Percentiles rank a stretch among this genome's conserved stretches.
Evolutionary conservation across 352 stramenopile genomes (phyloP).

Genomic region (Phytophthora sp.): DNA sequence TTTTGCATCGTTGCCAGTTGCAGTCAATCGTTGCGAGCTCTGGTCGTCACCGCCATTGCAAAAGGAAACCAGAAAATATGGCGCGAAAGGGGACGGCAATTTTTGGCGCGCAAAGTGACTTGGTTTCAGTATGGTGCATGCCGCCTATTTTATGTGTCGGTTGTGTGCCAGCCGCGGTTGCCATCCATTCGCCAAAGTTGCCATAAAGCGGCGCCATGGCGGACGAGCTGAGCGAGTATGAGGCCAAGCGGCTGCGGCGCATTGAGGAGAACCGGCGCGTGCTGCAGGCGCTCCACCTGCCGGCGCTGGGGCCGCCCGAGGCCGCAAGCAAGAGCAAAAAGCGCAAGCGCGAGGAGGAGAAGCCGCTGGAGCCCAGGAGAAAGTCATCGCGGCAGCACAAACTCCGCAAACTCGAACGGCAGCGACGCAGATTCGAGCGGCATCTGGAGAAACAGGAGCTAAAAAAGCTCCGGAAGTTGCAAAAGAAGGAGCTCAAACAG

Average conservation of each 20-base stretch:
- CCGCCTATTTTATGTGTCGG: background rate
- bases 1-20: too few species aligned
- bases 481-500: background rate
- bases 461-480: background rate
- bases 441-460: background rate
- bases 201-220: background rate
- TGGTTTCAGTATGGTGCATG: background rate
- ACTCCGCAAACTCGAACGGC: background rate
- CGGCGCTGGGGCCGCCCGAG: background rate
- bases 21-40: too few species aligned
- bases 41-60: too few species aligned
- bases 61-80: too few species aligned
- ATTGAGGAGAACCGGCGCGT: conserved; percentile 59
- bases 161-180: conserved; percentile 4
- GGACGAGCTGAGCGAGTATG: conserved; percentile 57
- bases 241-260: conserved; percentile 63
- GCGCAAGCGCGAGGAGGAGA: conserved; percentile 15
- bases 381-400: conserved; percentile 19
- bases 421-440: background rate
- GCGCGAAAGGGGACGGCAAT: too few species aligned
- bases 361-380: conserved; percentile 10
- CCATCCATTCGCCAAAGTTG: conserved; percentile 23
- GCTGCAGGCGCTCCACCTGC: conserved; percentile 48
- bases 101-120: too few species aligned
- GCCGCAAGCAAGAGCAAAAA: background rate